These are phyloP conservation scores for Fraxinus dipetala DNA, from an alignment of 305 asterid genomes.

Conservation along the genomic window DNA sequence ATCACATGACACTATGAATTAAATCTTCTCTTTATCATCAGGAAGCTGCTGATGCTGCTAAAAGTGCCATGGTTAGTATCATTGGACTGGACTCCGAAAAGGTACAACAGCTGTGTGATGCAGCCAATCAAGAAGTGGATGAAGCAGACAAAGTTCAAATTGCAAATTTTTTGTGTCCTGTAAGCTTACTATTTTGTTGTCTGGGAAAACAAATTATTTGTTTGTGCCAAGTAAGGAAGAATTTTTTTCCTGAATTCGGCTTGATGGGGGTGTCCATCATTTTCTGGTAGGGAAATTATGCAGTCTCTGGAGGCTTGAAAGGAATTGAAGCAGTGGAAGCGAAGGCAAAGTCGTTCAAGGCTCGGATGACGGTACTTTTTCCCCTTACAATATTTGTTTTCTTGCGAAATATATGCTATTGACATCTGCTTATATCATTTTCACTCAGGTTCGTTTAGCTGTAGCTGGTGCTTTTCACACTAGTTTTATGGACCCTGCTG, in stretches of 20 bases:
- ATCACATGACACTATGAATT: background rate
- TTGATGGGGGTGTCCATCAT: constrained; percentile 5
- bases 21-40: constrained; percentile 26
- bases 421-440: constrained; percentile 2
- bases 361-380: constrained; percentile 75
- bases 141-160: constrained; percentile 85
- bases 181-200: constrained; percentile 33
- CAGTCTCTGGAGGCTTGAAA: constrained; percentile 94
- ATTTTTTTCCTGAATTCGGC: background rate
- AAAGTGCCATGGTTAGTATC: constrained; percentile 95
- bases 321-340: constrained; percentile 98
- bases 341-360: constrained; percentile 95
- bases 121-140: constrained; percentile 94
- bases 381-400: constrained; percentile 1
- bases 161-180: constrained; percentile 93
- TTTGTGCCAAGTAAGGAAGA: background rate
- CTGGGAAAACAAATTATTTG: background rate
- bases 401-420: background rate
- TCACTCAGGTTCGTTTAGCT: constrained; percentile 77
- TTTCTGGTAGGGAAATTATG: constrained; percentile 79
- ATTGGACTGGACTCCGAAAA: constrained; percentile 89
- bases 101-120: constrained; percentile 92
- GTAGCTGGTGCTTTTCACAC: constrained; percentile 99
- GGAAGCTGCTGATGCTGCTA: constrained; percentile 97
- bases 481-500: constrained; percentile 85